These are phyloP conservation scores for Rhamnella rubrinervis DNA, from an alignment of 331 rosid genomes.

Conservation along the genomic window DNA sequence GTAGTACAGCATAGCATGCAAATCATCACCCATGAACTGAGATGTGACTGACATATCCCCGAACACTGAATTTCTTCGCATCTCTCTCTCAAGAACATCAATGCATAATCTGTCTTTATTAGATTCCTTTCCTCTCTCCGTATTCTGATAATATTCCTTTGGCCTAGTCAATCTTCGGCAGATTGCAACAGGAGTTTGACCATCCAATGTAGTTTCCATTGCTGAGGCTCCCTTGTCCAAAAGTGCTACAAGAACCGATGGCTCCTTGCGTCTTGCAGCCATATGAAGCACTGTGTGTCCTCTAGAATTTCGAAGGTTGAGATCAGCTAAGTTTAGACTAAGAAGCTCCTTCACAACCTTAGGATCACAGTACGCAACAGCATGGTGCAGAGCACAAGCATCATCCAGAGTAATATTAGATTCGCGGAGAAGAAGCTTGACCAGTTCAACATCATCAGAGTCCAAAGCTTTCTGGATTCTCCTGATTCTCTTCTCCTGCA, in stretches of 20 bases:
- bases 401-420: slow-evolving; percentile 66
- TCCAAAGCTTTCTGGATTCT: slow-evolving; percentile 77
- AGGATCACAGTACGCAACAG: slow-evolving; percentile 76
- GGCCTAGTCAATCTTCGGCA: slow-evolving; percentile 78
- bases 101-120: slow-evolving; percentile 82
- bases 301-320: slow-evolving; percentile 46
- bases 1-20: slow-evolving; percentile 59
- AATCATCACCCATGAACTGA: slow-evolving; percentile 47
- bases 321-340: slow-evolving; percentile 46
- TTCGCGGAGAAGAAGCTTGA: slow-evolving; percentile 64
- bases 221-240: slow-evolving; percentile 68
- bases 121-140: slow-evolving; percentile 51
- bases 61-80: slow-evolving; percentile 55
- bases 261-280: slow-evolving; percentile 88
- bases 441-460: slow-evolving; percentile 81
- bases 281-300: slow-evolving; percentile 74
- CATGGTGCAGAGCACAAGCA: slow-evolving; percentile 81
- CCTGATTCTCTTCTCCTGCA: slow-evolving; percentile 45
- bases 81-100: slow-evolving; percentile 79
- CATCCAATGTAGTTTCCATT: slow-evolving; percentile 62
- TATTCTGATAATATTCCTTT: slow-evolving; percentile 59
- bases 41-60: slow-evolving; percentile 38
- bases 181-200: slow-evolving; percentile 79
- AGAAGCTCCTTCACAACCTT: slow-evolving; percentile 79
- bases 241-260: slow-evolving; percentile 61